Conservation (phyloP, 768 basidiomycete genomes). For the Boletus coccyginus region DNA sequence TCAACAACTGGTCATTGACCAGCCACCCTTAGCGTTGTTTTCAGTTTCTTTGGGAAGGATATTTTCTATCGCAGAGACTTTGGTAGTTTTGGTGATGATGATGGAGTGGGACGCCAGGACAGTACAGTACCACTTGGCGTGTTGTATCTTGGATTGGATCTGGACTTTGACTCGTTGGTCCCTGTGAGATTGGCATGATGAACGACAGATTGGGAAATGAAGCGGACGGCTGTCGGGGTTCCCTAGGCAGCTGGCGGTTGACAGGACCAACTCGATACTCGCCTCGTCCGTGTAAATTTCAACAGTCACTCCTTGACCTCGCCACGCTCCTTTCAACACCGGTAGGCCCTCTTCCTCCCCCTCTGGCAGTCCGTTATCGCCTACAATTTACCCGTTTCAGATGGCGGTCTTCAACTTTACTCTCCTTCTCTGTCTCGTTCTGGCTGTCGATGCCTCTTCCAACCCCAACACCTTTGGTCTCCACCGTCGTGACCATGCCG, state of each 20-base stretch:
- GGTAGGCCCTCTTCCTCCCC: no score
- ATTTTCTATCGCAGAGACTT: slow-evolving; percentile 2
- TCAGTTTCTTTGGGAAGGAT: neutral
- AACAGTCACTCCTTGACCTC: slow-evolving; percentile 16
- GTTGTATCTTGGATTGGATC: slow-evolving; percentile 4
- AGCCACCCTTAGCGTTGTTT: slow-evolving; percentile 52
- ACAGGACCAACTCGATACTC: neutral
- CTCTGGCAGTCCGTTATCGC: neutral
- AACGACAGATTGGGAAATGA: slow-evolving; percentile 15
- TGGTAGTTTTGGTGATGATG: slow-evolving; percentile 1
- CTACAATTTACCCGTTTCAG: slow-evolving; percentile 14
- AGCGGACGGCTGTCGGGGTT: neutral
- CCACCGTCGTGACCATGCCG: slow-evolving; percentile 53
- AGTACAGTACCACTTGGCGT: neutral
- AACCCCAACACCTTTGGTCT: slow-evolving; percentile 44
- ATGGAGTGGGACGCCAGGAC: neutral
- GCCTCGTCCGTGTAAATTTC: neutral
- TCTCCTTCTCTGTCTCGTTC: slow-evolving; percentile 60
- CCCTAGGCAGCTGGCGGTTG: slow-evolving; percentile 21
- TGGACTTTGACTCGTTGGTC: neutral
- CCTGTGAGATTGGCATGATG: neutral
- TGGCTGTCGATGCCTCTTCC: slow-evolving; percentile 45
- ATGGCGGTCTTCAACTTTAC: slow-evolving; percentile 60
- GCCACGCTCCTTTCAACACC: slow-evolving; percentile 12
- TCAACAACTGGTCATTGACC: slow-evolving; percentile 73